Percentiles rank a stretch among this genome's conserved stretches.
Evolutionary conservation across 1,284 basidiomycete species (phyloP).

Genomic region (Erythrobasidium hasegawianum): DNA sequence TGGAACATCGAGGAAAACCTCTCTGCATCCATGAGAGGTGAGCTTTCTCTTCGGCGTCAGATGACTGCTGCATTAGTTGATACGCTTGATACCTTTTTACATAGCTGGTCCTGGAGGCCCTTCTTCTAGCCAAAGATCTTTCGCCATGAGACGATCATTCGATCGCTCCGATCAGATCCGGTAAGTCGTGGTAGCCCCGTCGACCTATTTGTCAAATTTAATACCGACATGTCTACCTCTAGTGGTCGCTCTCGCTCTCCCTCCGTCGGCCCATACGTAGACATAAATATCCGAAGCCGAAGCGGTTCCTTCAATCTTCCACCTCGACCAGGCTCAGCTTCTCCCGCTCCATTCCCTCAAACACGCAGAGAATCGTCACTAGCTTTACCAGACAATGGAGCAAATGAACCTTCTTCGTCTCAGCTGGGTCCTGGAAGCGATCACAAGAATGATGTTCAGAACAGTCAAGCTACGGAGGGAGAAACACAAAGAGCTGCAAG

Average conservation of each 20-base stretch:
- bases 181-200: not conserved
- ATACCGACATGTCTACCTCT: too few relatives aligned
- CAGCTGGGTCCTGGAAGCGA: not conserved
- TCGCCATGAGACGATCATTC: not conserved
- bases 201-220: not conserved
- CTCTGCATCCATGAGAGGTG: not conserved
- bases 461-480: not conserved
- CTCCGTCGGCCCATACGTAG: not conserved
- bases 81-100: not conserved
- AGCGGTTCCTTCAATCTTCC: too few relatives aligned
- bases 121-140: not conserved
- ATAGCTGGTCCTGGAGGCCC: not conserved
- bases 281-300: too few relatives aligned
- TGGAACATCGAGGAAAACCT: constrained; percentile 7
- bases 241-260: not conserved
- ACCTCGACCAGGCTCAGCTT: too few relatives aligned
- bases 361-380: too few relatives aligned
- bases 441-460: too few relatives aligned
- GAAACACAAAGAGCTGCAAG: not conserved
- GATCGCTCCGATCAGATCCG: not conserved
- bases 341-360: not conserved
- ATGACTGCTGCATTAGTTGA: too few relatives aligned
- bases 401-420: not conserved
- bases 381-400: not conserved
- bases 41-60: too few relatives aligned